Base-by-base conservation (phyloP, 2,329 filamentous ascomycete species). In the Cercospora canescens region DNA sequence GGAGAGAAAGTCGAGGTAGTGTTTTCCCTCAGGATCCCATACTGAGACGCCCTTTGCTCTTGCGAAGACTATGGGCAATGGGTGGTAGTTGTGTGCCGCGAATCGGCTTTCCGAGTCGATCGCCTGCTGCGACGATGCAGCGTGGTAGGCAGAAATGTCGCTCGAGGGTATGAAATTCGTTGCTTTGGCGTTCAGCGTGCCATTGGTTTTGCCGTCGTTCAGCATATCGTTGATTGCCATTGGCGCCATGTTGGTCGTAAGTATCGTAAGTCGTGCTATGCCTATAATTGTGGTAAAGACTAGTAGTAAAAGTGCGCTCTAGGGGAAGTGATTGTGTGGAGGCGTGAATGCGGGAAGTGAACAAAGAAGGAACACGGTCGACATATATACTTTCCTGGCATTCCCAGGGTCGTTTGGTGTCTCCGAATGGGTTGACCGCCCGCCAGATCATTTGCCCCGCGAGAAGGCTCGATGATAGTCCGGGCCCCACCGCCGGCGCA, bases 71-170 rank as follows among this genome's bases (percentile, higher is more conserved):
- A 99, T 89, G 45, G 95, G 95, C 2, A 99, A 87, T 16, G 95
- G 95, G 81, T 98, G 94, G 85, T 99, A 99, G 85, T 99, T 99
- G 87, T 99, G 95, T 57, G 95, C 95, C 58, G 95, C 95, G 79
- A 88, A 94, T 77, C 91, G 84, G 76, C 92, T 85, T 83, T 99
- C 95, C 61, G 89, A 83, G 61, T 88, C 82, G 78, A 97, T 96
- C 74, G 95, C 94, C 73, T 86, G 84, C 65, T 89, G 83, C 50
- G 93, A 94, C 28, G 94, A 93, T 21, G 91, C 79, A 63, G 93
- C 86, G 82, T 97, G 95, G 83, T 88, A 88, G 67, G 77, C 80
- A 37, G 84, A 79, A 34, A 73, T 70, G 35, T 80, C 76, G 63
- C 76, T 73, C 59, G 78, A 79, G 14, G 79, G 79, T 35, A 78